Percentiles rank a stretch among this genome's conserved stretches.
These are phyloP conservation scores for Nannochloris sp. DNA, from an alignment of 139 green algal genomes.

Conservation along the genomic window DNA sequence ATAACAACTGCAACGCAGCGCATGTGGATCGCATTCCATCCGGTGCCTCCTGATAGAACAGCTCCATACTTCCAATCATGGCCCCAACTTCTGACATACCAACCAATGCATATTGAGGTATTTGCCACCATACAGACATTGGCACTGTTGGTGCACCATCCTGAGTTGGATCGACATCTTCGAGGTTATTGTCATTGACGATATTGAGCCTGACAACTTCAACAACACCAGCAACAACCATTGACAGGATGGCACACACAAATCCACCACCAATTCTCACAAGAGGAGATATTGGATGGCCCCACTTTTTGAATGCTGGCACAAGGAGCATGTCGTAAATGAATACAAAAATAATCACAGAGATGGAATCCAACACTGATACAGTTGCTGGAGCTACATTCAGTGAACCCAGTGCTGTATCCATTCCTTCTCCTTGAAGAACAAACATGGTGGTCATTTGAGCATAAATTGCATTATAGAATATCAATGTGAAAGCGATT, in stretches of 20 bases:
- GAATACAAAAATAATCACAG: background rate
- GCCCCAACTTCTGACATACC: slow-evolving; percentile 34
- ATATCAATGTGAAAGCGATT: slow-evolving; percentile 66
- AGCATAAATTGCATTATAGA: slow-evolving; percentile 82
- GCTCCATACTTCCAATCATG: slow-evolving; percentile 27
- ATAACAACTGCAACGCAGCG: slow-evolving; percentile 27
- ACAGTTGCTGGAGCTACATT: slow-evolving; percentile 12
- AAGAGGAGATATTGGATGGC: slow-evolving; percentile 18
- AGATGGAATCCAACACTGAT: slow-evolving; percentile 8
- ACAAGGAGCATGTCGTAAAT: slow-evolving; percentile 22
- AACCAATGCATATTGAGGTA: slow-evolving; percentile 36
- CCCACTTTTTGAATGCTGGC: slow-evolving; percentile 7
- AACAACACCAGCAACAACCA: slow-evolving; percentile 23
- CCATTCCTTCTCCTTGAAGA: slow-evolving; percentile 69
- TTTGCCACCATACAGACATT: slow-evolving; percentile 26
- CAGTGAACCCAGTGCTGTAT: slow-evolving; percentile 21
- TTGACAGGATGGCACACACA: slow-evolving; percentile 12
- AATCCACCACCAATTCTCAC: slow-evolving; percentile 26
- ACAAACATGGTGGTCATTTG: slow-evolving; percentile 85
- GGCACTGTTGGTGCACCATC: slow-evolving; percentile 4
- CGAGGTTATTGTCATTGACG: slow-evolving; percentile 8
- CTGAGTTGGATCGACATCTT: slow-evolving; percentile 11
- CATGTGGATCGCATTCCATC: slow-evolving; percentile 31
- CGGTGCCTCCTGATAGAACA: slow-evolving; percentile 39
- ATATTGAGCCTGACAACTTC: slow-evolving; percentile 17